A percentile compares a stretch with the other conserved stretches of the same genome.
These are phyloP conservation scores for Glycine tomentella DNA, from an alignment of 306 rosid species.

Conservation along the genomic window DNA sequence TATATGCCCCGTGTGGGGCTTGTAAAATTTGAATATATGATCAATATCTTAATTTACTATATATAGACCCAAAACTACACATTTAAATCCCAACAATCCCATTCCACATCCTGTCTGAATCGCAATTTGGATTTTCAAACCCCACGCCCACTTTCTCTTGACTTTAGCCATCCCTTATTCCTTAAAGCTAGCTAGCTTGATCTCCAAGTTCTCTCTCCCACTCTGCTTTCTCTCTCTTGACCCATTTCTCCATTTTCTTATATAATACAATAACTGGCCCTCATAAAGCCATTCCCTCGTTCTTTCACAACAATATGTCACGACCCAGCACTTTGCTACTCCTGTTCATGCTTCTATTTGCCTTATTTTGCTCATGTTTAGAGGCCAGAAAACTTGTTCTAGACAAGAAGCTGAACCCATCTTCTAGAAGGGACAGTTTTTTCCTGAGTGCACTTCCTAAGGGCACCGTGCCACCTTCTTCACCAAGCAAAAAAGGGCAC, in stretches of 20 bases:
- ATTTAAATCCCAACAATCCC: too few species aligned
- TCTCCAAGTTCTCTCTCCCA: slow-evolving; percentile 1
- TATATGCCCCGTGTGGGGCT: neutral
- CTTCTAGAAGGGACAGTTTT: slow-evolving; percentile 47
- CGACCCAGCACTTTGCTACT: slow-evolving; percentile 48
- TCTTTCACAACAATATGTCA: slow-evolving; percentile 51
- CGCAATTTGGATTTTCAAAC: neutral
- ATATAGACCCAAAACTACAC: neutral
- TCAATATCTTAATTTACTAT: neutral
- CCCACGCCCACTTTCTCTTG: slow-evolving; percentile 15
- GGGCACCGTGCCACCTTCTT: slow-evolving; percentile 72
- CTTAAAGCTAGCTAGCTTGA: neutral
- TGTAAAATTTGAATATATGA: neutral
- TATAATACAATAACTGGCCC: neutral
- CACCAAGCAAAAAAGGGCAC: slow-evolving; percentile 76
- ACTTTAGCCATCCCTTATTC: neutral
- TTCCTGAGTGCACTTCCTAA: slow-evolving; percentile 71
- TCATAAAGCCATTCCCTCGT: neutral
- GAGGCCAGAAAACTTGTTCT: slow-evolving; percentile 60
- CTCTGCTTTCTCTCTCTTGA: neutral
- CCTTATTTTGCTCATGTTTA: slow-evolving; percentile 46
- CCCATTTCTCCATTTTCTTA: too few species aligned
- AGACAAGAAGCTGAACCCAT: slow-evolving; percentile 17
- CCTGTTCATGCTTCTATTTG: slow-evolving; percentile 46
- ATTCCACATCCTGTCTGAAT: neutral